Evolutionary conservation across 2,329 filamentous ascomycete genomes (phyloP), one percentile per base, ranked within the genome.

Genomic region (Hypoxylon sp.): DNA sequence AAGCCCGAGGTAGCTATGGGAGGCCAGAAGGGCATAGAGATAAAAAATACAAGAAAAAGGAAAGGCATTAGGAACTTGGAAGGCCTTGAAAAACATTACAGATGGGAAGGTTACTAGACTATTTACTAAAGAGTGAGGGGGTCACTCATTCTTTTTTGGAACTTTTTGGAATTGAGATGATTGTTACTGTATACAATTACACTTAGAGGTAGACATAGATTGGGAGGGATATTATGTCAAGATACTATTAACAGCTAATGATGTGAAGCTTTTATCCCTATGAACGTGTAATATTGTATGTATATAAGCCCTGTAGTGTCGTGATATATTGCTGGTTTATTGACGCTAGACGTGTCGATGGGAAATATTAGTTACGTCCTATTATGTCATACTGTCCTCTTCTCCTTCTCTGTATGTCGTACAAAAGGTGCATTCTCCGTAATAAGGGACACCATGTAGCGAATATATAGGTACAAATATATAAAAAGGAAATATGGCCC

Each of bases 211-310:
- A 48, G 48, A 39, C 33, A 47, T 58, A 44, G 46, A 26, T 26
- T 52, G 42, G 3, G 33, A 39, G 52, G 42, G 61, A 68, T 65
- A 39, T 50, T 46, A 24, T 51, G 29, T 5, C 33, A 29, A 58
- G 51, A 19, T 62, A 57, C 44, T 57, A 3, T 65, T 61, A 65
- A 46, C n/a, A 65, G 31, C n/a, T 68, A 58, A 63, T 63, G n/a
- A 51, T 46, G 39, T 9, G 24, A 54, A 51, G 50, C 13, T 24
- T 56, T 35, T 44, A 35, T 24, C 39, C 53, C 39, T 56, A 13
- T 35, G n/a, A 19, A 10, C 4, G 22, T 3, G 24, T 5, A 29
- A 13, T 24, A 24, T 55, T 44, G 3, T 35, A 10, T 9, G 19
- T 44, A 9, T 54, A 5, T 13, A 29, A n/a, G 35, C n/a, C 11